phyloP scores from a whole-genome alignment of 495 filamentous ascomycete genomes.

The Lasiosphaeria ovina region DNA sequence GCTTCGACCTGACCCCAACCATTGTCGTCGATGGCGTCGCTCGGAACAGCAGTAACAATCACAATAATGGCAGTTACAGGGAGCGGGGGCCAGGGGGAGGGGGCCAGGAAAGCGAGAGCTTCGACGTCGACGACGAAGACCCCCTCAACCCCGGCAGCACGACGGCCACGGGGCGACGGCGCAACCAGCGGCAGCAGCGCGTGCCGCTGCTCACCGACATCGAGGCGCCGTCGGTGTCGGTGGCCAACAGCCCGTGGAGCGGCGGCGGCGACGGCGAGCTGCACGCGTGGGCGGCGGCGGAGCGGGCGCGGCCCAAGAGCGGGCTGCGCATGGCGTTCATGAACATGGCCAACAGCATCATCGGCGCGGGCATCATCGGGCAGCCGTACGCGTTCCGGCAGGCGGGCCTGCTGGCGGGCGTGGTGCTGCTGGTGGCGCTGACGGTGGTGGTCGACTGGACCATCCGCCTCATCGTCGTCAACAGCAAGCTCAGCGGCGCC shows the following conservation, averaged over 20 bases:
- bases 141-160: conserved; percentile 11
- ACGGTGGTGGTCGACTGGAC: conserved; percentile 94
- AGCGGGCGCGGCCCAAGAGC: conserved; percentile 48
- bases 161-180: conserved; percentile 33
- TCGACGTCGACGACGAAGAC: conserved; percentile 36
- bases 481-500: conserved; percentile 88
- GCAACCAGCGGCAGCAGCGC: conserved; percentile 39
- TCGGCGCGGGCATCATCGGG: conserved; percentile 95
- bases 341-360: conserved; percentile 99
- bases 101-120: conserved; percentile 30
- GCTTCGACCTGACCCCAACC: conserved; percentile 70
- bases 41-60: conserved; percentile 15
- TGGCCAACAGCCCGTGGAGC: conserved; percentile 57
- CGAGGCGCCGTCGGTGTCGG: conserved; percentile 80
- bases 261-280: conserved; percentile 57
- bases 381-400: conserved; percentile 94
- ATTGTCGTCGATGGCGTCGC: conserved; percentile 34
- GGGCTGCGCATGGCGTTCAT: conserved; percentile 65
- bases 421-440: conserved; percentile 71
- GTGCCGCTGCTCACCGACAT: conserved; percentile 80
- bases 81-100: conserved; percentile 16
- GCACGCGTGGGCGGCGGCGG: conserved; percentile 41
- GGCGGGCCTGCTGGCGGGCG: conserved; percentile 77
- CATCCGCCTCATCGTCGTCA: conserved; percentile 91
- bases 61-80: conserved; percentile 23